Base-by-base conservation (phyloP, 2,329 filamentous ascomycete species). In the Ascochyta rabiei region DNA sequence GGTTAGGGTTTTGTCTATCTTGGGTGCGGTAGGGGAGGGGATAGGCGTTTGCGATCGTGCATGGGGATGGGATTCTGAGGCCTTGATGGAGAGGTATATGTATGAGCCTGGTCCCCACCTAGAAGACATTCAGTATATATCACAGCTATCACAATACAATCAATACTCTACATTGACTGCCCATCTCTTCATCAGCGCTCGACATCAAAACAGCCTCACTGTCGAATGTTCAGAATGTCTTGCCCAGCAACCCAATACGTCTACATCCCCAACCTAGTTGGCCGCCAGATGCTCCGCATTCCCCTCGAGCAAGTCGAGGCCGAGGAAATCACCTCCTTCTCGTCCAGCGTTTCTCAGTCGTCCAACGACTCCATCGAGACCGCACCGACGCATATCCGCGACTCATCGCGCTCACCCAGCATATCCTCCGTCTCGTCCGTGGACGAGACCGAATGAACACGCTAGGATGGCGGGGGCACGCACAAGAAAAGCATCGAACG, bases 231-330 rank as follows among this genome's bases (percentile, higher is more conserved):
- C 56, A 63, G 46, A 48, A 70, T 72, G 69, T 72, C 69, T 57
- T 63, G 67, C 33, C 63, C 67, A 45, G 48, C 59, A 37, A 58
- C 63, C 21, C 63, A 72, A 66, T 74, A 70, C 61, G 69, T 74
- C 57, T 75, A 75, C 68, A 73, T 75, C 50, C 71, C 72, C 62
- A 75, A 75, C 63, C 68, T 75, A 8, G 70, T 74, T 46, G 72
- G 72, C 47, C 64, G 70, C 40, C 72, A 75, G 57, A 72, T 73
- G 63, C 69, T 75, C 37, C 70, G 72, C 56, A 67, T 75, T 24
- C 67, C 70, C 15, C 40, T 72, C 15, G 67, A 72, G 34, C 60
- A 69, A 13, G 48, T 59, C 30, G 62, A 65, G 39, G 53, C 59
- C 6, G 66, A 71, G 30, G 56, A 61, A 24, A 58, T 54, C 21